Conservation (phyloP, 2,329 filamentous ascomycete genomes). For the Claviceps lovelessii region DNA sequence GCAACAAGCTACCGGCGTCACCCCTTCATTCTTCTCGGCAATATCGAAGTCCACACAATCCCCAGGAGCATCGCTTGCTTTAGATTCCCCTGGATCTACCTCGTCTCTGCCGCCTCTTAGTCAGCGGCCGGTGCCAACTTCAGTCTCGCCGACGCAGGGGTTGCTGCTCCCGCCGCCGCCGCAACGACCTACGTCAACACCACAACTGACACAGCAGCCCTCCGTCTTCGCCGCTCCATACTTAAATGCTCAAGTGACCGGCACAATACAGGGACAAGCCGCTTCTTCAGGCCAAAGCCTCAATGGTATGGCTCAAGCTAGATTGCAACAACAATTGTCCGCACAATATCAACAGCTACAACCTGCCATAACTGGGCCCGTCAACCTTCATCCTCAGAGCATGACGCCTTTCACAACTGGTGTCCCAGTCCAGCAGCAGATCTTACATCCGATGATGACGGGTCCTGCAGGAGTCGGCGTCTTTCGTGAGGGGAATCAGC, state of each 20-base stretch:
- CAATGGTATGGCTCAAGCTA: conserved; percentile 54
- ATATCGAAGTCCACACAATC: conserved; percentile 28
- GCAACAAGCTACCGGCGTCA: conserved; percentile 39
- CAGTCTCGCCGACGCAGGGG: conserved; percentile 41
- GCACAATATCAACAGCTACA: conserved; percentile 31
- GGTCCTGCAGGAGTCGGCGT: conserved; percentile 26
- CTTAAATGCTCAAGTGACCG: conserved; percentile 74
- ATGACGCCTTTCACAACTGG: conserved; percentile 25
- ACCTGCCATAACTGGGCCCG: conserved; percentile 23
- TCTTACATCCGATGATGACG: conserved; percentile 37
- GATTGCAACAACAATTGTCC: conserved; percentile 47
- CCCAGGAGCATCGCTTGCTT: conserved; percentile 8
- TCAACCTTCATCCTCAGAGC: conserved; percentile 20
- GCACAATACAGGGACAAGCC: conserved; percentile 45
- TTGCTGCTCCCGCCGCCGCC: conserved; percentile 62
- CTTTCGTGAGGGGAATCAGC: conserved; percentile 24
- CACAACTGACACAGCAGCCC: conserved; percentile 63
- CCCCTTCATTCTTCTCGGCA: conserved; percentile 41
- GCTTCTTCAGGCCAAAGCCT: conserved; percentile 65
- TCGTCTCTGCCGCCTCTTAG: conserved; percentile 25
- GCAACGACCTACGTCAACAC: conserved; percentile 70
- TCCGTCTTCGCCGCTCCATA: conserved; percentile 60
- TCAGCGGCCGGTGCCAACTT: conserved; percentile 58
- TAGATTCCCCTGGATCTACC: not conserved
- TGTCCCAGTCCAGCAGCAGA: conserved; percentile 15